Base-by-base conservation (phyloP, 1,284 basidiomycete species). In the Apiotrichum domesticum region DNA sequence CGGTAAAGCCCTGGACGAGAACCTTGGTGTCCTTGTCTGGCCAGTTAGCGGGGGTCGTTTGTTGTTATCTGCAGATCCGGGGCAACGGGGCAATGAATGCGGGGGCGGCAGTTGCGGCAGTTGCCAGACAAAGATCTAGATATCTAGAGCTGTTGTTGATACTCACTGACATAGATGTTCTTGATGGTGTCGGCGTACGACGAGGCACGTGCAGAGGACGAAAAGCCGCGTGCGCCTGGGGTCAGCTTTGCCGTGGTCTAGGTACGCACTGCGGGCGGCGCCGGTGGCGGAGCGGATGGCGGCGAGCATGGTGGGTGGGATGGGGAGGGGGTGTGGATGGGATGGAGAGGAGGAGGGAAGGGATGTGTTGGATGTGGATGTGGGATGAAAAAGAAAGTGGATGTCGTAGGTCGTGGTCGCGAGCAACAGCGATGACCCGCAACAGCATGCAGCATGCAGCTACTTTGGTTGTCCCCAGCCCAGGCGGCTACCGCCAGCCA, bases 1-100 rank as follows among this genome's bases (percentile, higher is more conserved):
- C 96, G 46, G 93, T 97, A 74, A 95, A 87, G 51, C 92, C 92
- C 76, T 96, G 92, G 69, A 89, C 90, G 59, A 96, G 80, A 46
- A 97, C 93, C 77, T 85, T 92, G 65, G 95, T 96, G 79, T 98
- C 90, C 77, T 93, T 92, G 79, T 91, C 73, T 74, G 34, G 40
- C 51, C 33, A 21, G 54, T 55, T 62, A 44, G 65, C 61, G 43
- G 65, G 47, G 56, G 67, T 65, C 37, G 29, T 29, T 29, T 61
- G 34, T 33, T 43, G 34, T n/a, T 21, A 41, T 33, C 29, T 29
- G 29, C 29, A 29, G 29, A 29, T 29, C 29, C 29, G 29, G 29
- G 29, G 29, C 29, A 29, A 29, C 29, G 29, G 29, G 29, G 29
- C 29, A 29, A 29, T 29, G 29, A 29, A 29, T 29, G 29, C 29